Conservation (phyloP, 306 rosid genomes). For the Potentilla sterilis region DNA sequence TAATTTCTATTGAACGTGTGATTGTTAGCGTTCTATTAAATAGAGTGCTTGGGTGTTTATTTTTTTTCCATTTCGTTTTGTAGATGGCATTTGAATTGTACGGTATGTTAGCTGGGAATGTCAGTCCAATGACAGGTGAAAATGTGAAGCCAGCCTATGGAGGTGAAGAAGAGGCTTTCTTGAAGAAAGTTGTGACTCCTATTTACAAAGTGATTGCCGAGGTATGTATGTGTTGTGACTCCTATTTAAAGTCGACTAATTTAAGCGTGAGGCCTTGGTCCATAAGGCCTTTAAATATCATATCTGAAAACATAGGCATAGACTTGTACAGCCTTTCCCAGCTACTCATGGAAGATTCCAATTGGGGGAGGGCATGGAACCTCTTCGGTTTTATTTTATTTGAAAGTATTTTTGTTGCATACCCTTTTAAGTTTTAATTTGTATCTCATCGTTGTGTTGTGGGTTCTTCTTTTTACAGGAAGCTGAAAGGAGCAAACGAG, state of each 20-base stretch:
- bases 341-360: not conserved
- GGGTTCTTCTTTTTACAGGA: conserved; percentile 51
- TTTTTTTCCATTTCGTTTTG: conserved; percentile 30
- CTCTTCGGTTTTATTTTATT: not conserved
- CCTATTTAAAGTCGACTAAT: conserved; percentile 3
- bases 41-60: conserved; percentile 18
- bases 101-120: conserved; percentile 98
- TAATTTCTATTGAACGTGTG: not conserved
- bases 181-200: conserved; percentile 88
- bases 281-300: not conserved
- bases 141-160: conserved; percentile 98
- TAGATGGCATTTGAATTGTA: conserved; percentile 99
- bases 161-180: conserved; percentile 91
- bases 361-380: not conserved
- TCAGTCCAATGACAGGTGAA: conserved; percentile 98
- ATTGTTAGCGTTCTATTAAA: not conserved
- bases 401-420: not conserved
- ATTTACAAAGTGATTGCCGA: conserved; percentile 87
- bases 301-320: not conserved
- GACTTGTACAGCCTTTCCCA: not conserved
- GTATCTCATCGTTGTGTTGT: conserved; percentile 10
- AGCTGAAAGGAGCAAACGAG: conserved; percentile 70
- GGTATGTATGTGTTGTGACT: conserved; percentile 42
- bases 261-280: conserved; percentile 8
- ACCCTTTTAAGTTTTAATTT: not conserved